Base-by-base conservation (phyloP, 1,284 basidiomycete genomes). In the Irpex sp. region DNA sequence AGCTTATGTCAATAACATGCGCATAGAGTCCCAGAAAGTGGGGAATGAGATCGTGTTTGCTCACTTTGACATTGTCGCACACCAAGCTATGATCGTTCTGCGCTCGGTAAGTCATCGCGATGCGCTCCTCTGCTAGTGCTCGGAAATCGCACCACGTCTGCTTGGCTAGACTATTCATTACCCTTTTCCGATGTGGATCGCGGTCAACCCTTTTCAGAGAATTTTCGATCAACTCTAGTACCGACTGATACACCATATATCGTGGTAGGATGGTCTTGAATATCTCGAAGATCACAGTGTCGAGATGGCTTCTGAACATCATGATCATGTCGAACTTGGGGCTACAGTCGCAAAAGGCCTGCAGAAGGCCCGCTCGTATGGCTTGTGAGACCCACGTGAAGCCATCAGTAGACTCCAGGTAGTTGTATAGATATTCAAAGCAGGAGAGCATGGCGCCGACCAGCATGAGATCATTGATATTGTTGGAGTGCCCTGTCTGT, bases 371-470 rank as follows among this genome's bases (percentile, higher is more conserved):
- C 5, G 76, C 72, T 6, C 73, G 66, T 38, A 79, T 61, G 7
- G 75, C 65, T 65, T 77, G 73, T 0, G 62, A 68, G 13, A 79
- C 71, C 76, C 77, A 79, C 3, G 74, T 74, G 64, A 77, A 77
- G 13, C 77, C 77, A 60, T 78, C 76, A 1, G 74, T 76, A 0
- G 75, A 75, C 65, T 78, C 73, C 21, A 79, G 67, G 60, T 72
- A 77, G 66, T 78, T 78, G 13, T 65, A 61, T 5, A 78, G 69
- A 64, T 73, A 78, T 4, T 72, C 75, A 55, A 78, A 72, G 0
- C 68, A 68, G n/a, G 74, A 66, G 11, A 76, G 67, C 61, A 77
- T 69, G 4, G 71, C 68, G 15, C 73, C 71, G 6, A 75, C 59
- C 13, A 75, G 69, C 26, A 26, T 65, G 5, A 59, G 65, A 38